Conservation (phyloP, 768 basidiomycete species). For the Lactifluus piperatus region DNA sequence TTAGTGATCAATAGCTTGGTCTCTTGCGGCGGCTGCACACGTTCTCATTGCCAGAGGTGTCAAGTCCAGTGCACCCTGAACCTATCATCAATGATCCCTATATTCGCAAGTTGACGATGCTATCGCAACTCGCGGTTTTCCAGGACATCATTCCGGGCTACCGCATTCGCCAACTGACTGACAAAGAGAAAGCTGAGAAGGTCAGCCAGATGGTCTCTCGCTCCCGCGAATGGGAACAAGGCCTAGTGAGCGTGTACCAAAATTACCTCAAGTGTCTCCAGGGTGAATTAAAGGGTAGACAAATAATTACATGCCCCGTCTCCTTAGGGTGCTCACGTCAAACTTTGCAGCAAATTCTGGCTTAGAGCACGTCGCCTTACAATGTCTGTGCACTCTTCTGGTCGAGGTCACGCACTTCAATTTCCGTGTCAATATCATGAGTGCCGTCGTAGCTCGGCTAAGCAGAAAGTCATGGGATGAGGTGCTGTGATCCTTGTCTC, state of each 20-base stretch:
- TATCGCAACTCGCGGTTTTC: slow-evolving; percentile 90
- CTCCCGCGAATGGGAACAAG: slow-evolving; percentile 93
- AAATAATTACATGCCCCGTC: slow-evolving; percentile 9
- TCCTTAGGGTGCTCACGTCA: background rate
- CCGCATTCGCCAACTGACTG: slow-evolving; percentile 85
- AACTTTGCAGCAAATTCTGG: slow-evolving; percentile 46
- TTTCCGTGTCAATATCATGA: slow-evolving; percentile 89
- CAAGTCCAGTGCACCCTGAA: slow-evolving; percentile 56
- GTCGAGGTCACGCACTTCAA: slow-evolving; percentile 91
- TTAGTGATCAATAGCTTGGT: slow-evolving; percentile 50
- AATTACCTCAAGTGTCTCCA: slow-evolving; percentile 80
- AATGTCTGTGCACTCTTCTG: slow-evolving; percentile 81
- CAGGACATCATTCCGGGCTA: slow-evolving; percentile 96
- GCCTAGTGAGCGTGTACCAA: slow-evolving; percentile 83
- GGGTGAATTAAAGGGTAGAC: slow-evolving; percentile 74
- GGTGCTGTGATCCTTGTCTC: slow-evolving; percentile 37
- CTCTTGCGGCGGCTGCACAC: slow-evolving; percentile 82
- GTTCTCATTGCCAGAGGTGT: slow-evolving; percentile 73
- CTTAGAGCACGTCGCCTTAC: slow-evolving; percentile 60
- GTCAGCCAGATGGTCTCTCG: slow-evolving; percentile 87
- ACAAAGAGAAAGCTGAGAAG: slow-evolving; percentile 85
- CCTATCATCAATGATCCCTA: slow-evolving; percentile 70
- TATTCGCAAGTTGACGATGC: slow-evolving; percentile 79
- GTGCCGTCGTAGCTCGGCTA: slow-evolving; percentile 70
- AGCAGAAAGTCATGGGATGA: slow-evolving; percentile 86